These are phyloP conservation scores for Dalbergia cultrata DNA, from an alignment of 306 rosid genomes.

Conservation along the genomic window DNA sequence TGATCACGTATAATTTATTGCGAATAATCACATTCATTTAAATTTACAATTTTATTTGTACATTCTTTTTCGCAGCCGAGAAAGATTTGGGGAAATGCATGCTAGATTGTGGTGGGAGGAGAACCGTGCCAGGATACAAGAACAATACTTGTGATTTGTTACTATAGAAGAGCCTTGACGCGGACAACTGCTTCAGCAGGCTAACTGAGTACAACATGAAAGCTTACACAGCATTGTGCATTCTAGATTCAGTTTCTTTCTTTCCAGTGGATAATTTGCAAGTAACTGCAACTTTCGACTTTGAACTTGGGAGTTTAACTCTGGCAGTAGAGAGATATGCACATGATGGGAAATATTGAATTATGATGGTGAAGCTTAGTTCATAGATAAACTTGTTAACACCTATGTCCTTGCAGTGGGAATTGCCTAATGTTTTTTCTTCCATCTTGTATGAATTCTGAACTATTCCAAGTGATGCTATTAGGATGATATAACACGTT, in stretches of 20 bases:
- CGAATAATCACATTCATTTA: conserved; percentile 4
- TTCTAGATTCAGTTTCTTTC: conserved; percentile 47
- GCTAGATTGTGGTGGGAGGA: conserved; percentile 98
- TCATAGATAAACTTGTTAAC: conserved; percentile 41
- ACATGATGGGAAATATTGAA: conserved; percentile 49
- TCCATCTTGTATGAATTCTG: conserved; percentile 45
- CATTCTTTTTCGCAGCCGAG: conserved; percentile 70
- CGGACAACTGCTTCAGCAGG: conserved; percentile 49
- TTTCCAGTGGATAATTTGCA: conserved; percentile 48
- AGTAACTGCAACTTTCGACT: conserved; percentile 41
- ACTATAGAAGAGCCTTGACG: conserved; percentile 39
- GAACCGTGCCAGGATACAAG: conserved; percentile 91
- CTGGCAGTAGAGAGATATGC: conserved; percentile 49
- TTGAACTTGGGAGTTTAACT: conserved; percentile 40
- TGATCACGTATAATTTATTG: conserved; percentile 16
- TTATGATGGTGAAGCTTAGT: conserved; percentile 48
- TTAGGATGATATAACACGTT: conserved; percentile 1
- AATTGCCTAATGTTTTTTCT: conserved; percentile 33
- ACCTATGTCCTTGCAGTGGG: conserved; percentile 30
- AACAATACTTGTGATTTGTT: conserved; percentile 73
- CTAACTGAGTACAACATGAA: conserved; percentile 49
- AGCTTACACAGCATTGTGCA: conserved; percentile 53
- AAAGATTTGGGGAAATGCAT: conserved; percentile 84
- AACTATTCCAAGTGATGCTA: conserved; percentile 16
- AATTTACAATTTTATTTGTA: conserved; percentile 12